These are phyloP conservation scores for Lasiodiplodia theobromae DNA, from an alignment of 2,329 filamentous ascomycete species.

Conservation along the genomic window DNA sequence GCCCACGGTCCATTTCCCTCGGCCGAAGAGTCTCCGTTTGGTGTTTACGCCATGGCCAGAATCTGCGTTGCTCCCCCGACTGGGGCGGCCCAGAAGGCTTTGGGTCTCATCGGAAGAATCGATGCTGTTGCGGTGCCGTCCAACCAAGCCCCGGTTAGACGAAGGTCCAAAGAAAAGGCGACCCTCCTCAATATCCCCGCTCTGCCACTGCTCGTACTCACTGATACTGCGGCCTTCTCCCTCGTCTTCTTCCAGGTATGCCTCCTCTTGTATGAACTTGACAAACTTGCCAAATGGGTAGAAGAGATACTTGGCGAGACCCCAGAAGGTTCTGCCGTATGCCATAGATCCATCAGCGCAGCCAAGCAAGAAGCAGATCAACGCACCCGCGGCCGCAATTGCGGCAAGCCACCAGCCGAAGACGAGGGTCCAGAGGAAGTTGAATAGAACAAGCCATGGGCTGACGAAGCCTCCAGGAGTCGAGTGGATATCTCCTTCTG, in stretches of 20 bases:
- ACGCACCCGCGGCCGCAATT: constrained; percentile 75
- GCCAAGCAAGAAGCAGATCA: constrained; percentile 80
- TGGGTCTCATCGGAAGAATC: constrained; percentile 91
- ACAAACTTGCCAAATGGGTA: constrained; percentile 98
- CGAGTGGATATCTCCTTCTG: constrained; percentile 96
- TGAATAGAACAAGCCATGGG: constrained; percentile 84
- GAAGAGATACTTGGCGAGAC: constrained; percentile 83
- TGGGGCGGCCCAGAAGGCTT: constrained; percentile 77
- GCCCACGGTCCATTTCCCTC: constrained; percentile 94
- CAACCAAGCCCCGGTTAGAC: constrained; percentile 77
- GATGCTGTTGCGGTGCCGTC: constrained; percentile 84
- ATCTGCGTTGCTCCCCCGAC: constrained; percentile 56
- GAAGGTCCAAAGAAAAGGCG: constrained; percentile 92
- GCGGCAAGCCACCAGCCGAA: constrained; percentile 97
- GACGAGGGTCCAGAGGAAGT: constrained; percentile 85
- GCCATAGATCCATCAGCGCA: constrained; percentile 79
- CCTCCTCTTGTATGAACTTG: constrained; percentile 89
- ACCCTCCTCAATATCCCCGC: constrained; percentile 93
- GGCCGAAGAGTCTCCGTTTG: constrained; percentile 85
- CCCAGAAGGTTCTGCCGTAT: constrained; percentile 86
- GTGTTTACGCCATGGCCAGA: constrained; percentile 39
- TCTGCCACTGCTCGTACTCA: constrained; percentile 99
- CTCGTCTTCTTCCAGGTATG: constrained; percentile 91
- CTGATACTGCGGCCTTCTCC: constrained; percentile 96
- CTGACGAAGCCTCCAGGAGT: constrained; percentile 87